These are phyloP conservation scores for Tolypocladium ophioglossoides DNA, from an alignment of 2,329 filamentous ascomycete species.

Conservation along the genomic window DNA sequence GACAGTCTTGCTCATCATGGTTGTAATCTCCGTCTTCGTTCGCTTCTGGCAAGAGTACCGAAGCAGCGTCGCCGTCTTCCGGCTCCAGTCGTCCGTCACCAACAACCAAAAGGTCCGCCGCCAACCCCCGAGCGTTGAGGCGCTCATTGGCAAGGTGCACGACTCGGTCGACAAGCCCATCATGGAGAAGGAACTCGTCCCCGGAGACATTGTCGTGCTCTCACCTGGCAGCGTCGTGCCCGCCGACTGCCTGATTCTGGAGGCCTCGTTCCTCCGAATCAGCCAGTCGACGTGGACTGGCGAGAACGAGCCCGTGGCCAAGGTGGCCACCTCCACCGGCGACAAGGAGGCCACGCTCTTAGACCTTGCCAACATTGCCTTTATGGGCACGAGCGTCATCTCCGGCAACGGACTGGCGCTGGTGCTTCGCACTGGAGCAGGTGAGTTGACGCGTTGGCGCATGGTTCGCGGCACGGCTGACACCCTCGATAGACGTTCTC, in stretches of 20 bases:
- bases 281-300: slow-evolving; percentile 19
- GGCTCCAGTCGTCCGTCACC: slow-evolving; percentile 13
- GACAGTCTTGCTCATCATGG: slow-evolving; percentile 15
- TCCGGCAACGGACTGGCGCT: slow-evolving; percentile 15
- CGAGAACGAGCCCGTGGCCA: slow-evolving; percentile 15
- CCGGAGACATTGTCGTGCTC: slow-evolving; percentile 13
- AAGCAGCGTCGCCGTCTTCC: slow-evolving; percentile 14
- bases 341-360: slow-evolving; percentile 12
- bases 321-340: slow-evolving; percentile 6
- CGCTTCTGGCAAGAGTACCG: slow-evolving; percentile 18
- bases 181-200: slow-evolving; percentile 10
- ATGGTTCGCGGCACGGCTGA: background rate
- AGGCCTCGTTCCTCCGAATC: slow-evolving; percentile 14
- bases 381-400: slow-evolving; percentile 17
- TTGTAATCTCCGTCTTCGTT: slow-evolving; percentile 13
- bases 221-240: slow-evolving; percentile 13
- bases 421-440: slow-evolving; percentile 13
- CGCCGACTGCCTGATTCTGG: slow-evolving; percentile 17
- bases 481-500: slow-evolving; percentile 8
- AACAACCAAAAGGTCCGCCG: slow-evolving; percentile 11
- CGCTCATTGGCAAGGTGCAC: background rate
- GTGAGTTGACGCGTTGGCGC: slow-evolving; percentile 1
- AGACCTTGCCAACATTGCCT: slow-evolving; percentile 14
- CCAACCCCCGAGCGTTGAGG: background rate
- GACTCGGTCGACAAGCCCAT: slow-evolving; percentile 2